Base-by-base conservation (phyloP, 345 rosid genomes). In the Eucalyptus paniculata region DNA sequence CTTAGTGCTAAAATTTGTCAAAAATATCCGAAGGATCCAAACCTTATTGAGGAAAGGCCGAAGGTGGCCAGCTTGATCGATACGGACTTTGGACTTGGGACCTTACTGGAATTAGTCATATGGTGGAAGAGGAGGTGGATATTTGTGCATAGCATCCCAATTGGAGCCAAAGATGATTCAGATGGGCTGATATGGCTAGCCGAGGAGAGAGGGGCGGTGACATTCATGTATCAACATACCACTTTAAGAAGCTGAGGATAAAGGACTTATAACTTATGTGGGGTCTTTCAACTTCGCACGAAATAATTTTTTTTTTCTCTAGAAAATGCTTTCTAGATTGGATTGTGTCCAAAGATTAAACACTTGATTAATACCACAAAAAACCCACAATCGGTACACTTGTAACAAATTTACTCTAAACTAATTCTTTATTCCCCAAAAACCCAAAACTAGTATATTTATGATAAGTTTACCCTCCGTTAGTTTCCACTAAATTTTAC, bases 401-500 rank as follows among this genome's bases (percentile, higher is more conserved):
- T 53, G 2, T 53, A 0, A 53, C 56, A 19, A 53, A 53, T 53
- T 53, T 53, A 53, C 2, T 53, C 0, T 53, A 53, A 53, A 4
- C 2, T 53, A 53, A 53, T 2, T 53, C 1, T 53, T 53, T 53
- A 21, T 19, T 53, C 1, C 0, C 26, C 2, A 53, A 3, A 53
- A 53, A 53, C 4, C 0, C 5, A 19, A 53, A 53, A 53, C 0
- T 4, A 0, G 2, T 53, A 53, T 0, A 53, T 4, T 53, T 53
- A 19, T 19, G 2, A 53, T 53, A 53, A 51, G 0, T 53, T 53
- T 53, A 19, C 2, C 1, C 4, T 7, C 5, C 0, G 1, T 19
- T 53, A 8, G 10, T 53, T 53, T 53, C 1, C 5, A 53, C 24
- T 53, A 53, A 53, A 53, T 19, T 19, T 53, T 53, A 53, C 9